Evolutionary conservation across 1,284 basidiomycete genomes (phyloP), one percentile per base, ranked within the genome.

Genomic region (Sanghuangporus baumii): DNA sequence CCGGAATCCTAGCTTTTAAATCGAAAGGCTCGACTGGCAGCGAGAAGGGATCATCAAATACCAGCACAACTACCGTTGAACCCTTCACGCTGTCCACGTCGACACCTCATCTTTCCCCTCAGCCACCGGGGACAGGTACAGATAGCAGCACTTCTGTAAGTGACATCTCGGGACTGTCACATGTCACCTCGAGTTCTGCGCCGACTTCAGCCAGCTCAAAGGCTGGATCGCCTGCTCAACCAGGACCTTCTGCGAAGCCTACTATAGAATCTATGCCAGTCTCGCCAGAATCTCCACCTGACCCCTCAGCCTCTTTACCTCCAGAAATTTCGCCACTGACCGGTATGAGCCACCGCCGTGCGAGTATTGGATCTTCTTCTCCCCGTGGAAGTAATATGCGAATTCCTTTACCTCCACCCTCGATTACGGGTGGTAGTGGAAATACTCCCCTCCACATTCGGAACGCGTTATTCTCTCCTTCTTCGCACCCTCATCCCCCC

Each of bases 201-300:
- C 55, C 65, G 12, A 65, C 66, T 41, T 66, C 65, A n/a, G 52
- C 62, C 5, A 52, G 64, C 57, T 66, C 67, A 7, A 55, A 55
- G 11, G 48, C 55, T 12, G 59, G 47, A 23, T 54, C 55, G 57
- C 46, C 54, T 18, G 54, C 57, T 8, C 51, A 59, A 55, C 58
- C 57, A 37, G 20, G 38, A 38, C 8, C 31, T 50, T 40, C 14
- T 11, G 31, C 55, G 52, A 34, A 11, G 18, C 36, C 52, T 16
- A 41, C 16, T 60, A 37, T 34, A 36, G 57, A 43, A 20, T 43
- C 52, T 12, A 40, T 36, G 23, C 51, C 46, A 9, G 20, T 50
- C 12, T 40, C 57, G 1, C 11, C 55, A 43, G 55, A 46, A 16
- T 37, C 48, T 2, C 46, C 34, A 8, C 26, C 36, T 38, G 48